Evolutionary conservation across 1,139 yeast genomes (phyloP), one percentile per base, ranked within the genome.

Genomic region (Meyerozyma guilliermondii): DNA sequence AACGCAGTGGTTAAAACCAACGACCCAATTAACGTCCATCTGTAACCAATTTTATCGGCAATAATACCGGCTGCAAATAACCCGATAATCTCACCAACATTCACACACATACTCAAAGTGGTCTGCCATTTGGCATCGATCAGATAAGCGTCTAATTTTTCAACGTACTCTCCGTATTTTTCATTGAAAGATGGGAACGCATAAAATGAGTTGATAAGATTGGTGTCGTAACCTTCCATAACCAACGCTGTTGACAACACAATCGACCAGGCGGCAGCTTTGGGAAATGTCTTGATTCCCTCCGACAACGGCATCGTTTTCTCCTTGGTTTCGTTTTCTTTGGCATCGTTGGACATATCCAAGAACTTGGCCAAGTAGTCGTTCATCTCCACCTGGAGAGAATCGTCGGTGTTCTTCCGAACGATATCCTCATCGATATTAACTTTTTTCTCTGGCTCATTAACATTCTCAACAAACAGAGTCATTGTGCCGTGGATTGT

Each of bases 211-310:
- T 58, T 50, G 46, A 73, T 55, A 44, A 74, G 58, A 40, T 56
- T 59, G 29, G 62, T 58, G 50, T 75, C 80, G 51, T 71, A 75
- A 27, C 80, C 80, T 45, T 67, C 75, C 78, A 73, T 73, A 43
- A 74, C 54, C 39, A 74, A 60, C 23, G 70, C 66, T 10, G 65
- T 52, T 3, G 74, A 63, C 48, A 74, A 59, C 39, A 73, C 53
- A 39, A 70, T 46, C 5, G 76, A 67, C 78, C 79, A 75, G 47
- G 68, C 46, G 33, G 66, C 66, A n/a, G 78, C 75, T 17, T 44
- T 46, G 6, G 74, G 74, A 54, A 63, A 68, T 5, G 45, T 46
- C 30, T 29, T 43, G 11, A 55, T 22, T 33, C 56, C 59, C 23
- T 49, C 50, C n/a, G 40, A 41, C 29, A 50, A 50, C 7, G 54